Conservation (phyloP, 116 monocot genomes). For the Thalassia testudinum region DNA sequence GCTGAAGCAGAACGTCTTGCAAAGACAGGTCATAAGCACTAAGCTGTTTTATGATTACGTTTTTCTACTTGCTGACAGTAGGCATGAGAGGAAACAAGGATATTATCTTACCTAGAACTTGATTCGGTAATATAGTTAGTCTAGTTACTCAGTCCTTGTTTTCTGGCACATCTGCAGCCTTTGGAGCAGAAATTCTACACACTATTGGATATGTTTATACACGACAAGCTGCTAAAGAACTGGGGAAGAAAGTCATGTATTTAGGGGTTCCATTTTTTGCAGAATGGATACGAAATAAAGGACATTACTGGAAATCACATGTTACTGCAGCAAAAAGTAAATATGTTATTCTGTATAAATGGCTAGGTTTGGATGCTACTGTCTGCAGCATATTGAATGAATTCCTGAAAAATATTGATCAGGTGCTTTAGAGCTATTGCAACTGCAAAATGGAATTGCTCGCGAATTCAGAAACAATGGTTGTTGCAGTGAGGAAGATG, state of each 20-base stretch:
- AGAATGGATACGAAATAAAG: slow-evolving; percentile 76
- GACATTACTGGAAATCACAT: slow-evolving; percentile 79
- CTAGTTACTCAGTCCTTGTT: not conserved
- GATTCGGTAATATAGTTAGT: not conserved
- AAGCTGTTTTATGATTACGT: too few species aligned
- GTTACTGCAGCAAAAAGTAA: slow-evolving; percentile 76
- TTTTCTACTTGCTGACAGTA: too few species aligned
- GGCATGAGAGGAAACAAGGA: too few species aligned
- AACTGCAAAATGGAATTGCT: slow-evolving; percentile 64
- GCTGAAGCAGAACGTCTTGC: slow-evolving; percentile 56
- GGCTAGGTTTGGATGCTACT: too few species aligned
- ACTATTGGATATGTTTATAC: slow-evolving; percentile 77
- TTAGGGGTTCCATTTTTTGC: slow-evolving; percentile 78
- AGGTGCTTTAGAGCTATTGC: slow-evolving; percentile 81
- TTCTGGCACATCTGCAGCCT: slow-evolving; percentile 43
- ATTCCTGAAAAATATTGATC: slow-evolving; percentile 3
- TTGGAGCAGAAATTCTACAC: slow-evolving; percentile 50
- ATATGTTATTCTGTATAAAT: not conserved
- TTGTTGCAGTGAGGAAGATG: slow-evolving; percentile 31
- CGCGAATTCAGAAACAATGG: slow-evolving; percentile 41
- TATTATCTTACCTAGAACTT: too few species aligned
- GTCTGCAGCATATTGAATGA: too few species aligned
- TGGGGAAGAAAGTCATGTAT: slow-evolving; percentile 69
- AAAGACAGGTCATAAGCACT: slow-evolving; percentile 28
- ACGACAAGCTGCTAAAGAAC: slow-evolving; percentile 73